Conservation (phyloP, 805 yeast species). For the Saturnispora besseyi region DNA sequence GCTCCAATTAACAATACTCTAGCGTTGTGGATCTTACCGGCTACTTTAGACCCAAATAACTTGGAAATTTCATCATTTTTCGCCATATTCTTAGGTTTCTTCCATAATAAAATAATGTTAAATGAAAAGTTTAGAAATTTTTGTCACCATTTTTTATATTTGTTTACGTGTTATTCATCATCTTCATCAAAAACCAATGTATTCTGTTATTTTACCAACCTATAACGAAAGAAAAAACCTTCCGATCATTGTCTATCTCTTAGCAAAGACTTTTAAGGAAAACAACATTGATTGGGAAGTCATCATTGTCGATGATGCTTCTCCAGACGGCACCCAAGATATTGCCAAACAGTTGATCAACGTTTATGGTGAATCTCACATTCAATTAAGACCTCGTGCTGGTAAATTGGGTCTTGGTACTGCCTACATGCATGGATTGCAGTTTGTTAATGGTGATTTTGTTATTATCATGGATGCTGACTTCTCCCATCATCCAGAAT, state of each 20-base stretch:
- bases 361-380: constrained; percentile 50
- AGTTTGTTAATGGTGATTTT: constrained; percentile 62
- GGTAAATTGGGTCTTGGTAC: constrained; percentile 77
- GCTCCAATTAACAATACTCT: constrained; percentile 85
- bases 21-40: constrained; percentile 29
- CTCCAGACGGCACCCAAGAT: constrained; percentile 78
- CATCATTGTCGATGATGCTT: constrained; percentile 66
- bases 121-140: not conserved
- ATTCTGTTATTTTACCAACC: constrained; percentile 69
- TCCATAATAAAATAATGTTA: not conserved
- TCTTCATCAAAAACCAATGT: constrained; percentile 30
- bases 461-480: constrained; percentile 82
- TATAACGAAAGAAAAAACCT: constrained; percentile 63
- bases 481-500: constrained; percentile 73
- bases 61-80: not conserved
- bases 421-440: constrained; percentile 70
- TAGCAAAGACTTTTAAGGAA: constrained; percentile 56
- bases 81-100: not conserved
- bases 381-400: constrained; percentile 59
- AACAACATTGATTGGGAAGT: constrained; percentile 63
- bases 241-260: constrained; percentile 61
- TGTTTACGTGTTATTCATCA: constrained; percentile 1
- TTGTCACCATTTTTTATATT: not conserved
- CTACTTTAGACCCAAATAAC: constrained; percentile 20
- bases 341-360: constrained; percentile 52